These are phyloP conservation scores for Draba incana DNA, from an alignment of 345 rosid species.

Conservation along the genomic window DNA sequence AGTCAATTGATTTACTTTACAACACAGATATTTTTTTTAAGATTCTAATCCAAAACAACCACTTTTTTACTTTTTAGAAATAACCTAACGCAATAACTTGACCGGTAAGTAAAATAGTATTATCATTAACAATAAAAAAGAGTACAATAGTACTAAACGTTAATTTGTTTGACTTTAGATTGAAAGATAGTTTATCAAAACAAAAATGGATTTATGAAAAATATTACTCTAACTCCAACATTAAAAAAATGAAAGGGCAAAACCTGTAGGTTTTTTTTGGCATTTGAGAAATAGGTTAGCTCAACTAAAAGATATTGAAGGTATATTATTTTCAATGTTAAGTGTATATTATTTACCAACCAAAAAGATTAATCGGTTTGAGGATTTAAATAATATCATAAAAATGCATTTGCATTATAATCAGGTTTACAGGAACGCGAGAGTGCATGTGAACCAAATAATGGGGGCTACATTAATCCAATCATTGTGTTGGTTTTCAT, in stretches of 20 bases:
- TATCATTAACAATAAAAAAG: no score
- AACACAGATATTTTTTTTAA: background rate
- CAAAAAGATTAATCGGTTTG: background rate
- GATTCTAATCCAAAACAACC: conserved; percentile 21
- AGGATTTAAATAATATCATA: conserved; percentile 8
- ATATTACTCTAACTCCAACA: background rate
- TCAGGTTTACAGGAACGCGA: conserved; percentile 20
- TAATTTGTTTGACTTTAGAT: conserved; percentile 21
- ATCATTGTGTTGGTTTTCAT: conserved; percentile 33
- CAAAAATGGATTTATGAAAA: background rate
- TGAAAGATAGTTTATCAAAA: background rate
- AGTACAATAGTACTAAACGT: background rate
- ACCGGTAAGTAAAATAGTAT: conserved; percentile 24
- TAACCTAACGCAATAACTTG: conserved; percentile 33
- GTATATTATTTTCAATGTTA: background rate
- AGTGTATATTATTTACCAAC: background rate
- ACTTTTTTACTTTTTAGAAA: conserved; percentile 20
- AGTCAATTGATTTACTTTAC: conserved; percentile 15
- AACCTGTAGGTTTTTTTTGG: background rate
- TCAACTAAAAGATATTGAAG: background rate
- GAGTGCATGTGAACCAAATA: conserved; percentile 41
- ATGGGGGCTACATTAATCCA: conserved; percentile 34
- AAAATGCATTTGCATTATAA: conserved; percentile 19
- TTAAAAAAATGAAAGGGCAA: background rate
- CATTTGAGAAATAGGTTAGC: background rate